These are phyloP conservation scores for Boletus reticulatus DNA, from an alignment of 768 basidiomycete species.

Conservation along the genomic window DNA sequence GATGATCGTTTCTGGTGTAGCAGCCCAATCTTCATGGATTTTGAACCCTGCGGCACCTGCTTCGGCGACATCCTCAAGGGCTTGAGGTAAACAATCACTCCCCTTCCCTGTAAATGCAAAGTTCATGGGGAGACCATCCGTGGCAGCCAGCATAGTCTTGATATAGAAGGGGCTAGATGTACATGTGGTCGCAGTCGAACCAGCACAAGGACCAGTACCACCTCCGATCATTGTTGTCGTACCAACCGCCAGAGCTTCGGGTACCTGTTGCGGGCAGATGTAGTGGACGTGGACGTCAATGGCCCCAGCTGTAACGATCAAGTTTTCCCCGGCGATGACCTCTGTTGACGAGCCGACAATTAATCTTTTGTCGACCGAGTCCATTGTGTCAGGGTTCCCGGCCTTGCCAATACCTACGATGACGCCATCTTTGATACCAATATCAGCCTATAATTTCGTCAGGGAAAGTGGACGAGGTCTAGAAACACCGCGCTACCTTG, in stretches of 20 bases:
- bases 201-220: conserved; percentile 90
- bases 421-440: conserved; percentile 80
- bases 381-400: conserved; percentile 95
- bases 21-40: conserved; percentile 97
- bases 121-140: conserved; percentile 87
- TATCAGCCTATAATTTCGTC: conserved; percentile 68
- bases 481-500: conserved; percentile 53
- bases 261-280: conserved; percentile 92
- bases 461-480: background rate
- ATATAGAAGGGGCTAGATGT: conserved; percentile 91
- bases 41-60: conserved; percentile 91
- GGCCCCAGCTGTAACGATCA: conserved; percentile 91
- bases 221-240: conserved; percentile 96
- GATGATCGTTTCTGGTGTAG: conserved; percentile 78
- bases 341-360: conserved; percentile 91
- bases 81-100: conserved; percentile 76
- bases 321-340: conserved; percentile 92
- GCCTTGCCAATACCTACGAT: conserved; percentile 95
- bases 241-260: conserved; percentile 78
- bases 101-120: conserved; percentile 97
- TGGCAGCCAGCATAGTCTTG: conserved; percentile 86
- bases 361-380: conserved; percentile 65
- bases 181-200: conserved; percentile 89
- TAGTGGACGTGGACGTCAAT: conserved; percentile 93
- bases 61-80: conserved; percentile 75